These are phyloP conservation scores for Komagataella pastoris DNA, from an alignment of 805 yeast species.

Conservation along the genomic window DNA sequence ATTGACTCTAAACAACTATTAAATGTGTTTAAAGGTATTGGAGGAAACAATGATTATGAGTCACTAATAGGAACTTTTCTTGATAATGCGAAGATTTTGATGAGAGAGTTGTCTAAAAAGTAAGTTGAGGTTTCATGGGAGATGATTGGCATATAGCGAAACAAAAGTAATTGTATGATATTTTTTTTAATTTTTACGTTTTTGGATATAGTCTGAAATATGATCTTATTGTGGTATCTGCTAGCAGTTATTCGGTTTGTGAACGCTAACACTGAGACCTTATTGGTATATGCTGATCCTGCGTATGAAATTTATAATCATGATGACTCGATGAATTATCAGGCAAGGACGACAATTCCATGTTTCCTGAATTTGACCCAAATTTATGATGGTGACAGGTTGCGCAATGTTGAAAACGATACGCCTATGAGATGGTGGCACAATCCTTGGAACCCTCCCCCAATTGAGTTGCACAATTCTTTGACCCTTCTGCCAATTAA, in stretches of 20 bases:
- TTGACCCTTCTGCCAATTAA: neutral
- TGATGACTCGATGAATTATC: neutral
- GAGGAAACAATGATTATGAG: constrained; percentile 24
- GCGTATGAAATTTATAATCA: neutral
- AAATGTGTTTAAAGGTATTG: constrained; percentile 15
- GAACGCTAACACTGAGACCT: neutral
- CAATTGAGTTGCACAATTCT: neutral
- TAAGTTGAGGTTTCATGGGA: neutral
- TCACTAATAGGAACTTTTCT: constrained; percentile 31
- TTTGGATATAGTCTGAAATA: neutral
- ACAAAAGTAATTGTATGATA: neutral
- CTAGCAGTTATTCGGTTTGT: neutral
- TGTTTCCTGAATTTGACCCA: neutral
- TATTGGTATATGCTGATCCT: neutral
- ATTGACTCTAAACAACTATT: constrained; percentile 17
- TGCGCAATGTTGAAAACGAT: too few species aligned
- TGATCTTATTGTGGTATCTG: neutral
- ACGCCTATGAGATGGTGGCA: too few species aligned
- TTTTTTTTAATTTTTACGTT: too few species aligned
- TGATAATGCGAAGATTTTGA: constrained; percentile 25
- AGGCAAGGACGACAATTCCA: neutral
- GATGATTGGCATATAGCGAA: neutral
- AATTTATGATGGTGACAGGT: too few species aligned
- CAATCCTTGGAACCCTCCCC: too few species aligned
- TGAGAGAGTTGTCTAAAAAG: constrained; percentile 15